A percentile compares a stretch with the other conserved stretches of the same genome.
Evolutionary conservation across 2,329 filamentous ascomycete species (phyloP).

Genomic region (Botrytis galanthina): DNA sequence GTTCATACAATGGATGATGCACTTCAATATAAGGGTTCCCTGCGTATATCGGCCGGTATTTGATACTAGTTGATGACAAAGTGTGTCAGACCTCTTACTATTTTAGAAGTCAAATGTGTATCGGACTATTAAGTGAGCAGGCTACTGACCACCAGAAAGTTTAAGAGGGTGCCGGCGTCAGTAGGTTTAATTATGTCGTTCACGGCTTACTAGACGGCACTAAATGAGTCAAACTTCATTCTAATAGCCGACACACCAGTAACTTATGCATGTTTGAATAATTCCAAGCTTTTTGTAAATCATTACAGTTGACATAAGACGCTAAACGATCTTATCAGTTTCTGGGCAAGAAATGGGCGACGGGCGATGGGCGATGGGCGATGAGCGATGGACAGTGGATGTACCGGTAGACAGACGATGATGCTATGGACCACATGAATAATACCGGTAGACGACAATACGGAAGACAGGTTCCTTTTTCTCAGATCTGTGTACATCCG

Average conservation of each 20-base stretch:
- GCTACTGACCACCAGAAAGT: neutral
- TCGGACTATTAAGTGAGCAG: neutral
- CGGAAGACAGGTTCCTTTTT: neutral
- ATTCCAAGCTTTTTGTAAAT: neutral
- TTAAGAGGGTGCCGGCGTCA: neutral
- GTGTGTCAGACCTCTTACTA: neutral
- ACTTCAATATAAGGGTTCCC: neutral
- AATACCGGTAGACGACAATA: neutral
- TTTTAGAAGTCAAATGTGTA: neutral
- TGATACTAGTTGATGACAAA: neutral
- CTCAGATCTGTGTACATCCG: neutral
- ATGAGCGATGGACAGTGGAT: neutral
- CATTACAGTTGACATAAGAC: neutral
- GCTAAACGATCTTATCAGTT: neutral
- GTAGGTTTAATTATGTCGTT: conserved; percentile 1
- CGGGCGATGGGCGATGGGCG: neutral
- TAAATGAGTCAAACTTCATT: conserved; percentile 7
- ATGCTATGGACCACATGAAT: neutral
- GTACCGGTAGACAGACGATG: neutral
- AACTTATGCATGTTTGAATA: neutral
- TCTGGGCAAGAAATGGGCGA: neutral
- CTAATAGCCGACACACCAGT: conserved; percentile 17
- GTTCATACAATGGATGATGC: neutral
- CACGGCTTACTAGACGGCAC: neutral
- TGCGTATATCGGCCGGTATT: neutral